Base-by-base conservation (phyloP, 495 filamentous ascomycete genomes). In the Melanomma pulvis-pyrius region DNA sequence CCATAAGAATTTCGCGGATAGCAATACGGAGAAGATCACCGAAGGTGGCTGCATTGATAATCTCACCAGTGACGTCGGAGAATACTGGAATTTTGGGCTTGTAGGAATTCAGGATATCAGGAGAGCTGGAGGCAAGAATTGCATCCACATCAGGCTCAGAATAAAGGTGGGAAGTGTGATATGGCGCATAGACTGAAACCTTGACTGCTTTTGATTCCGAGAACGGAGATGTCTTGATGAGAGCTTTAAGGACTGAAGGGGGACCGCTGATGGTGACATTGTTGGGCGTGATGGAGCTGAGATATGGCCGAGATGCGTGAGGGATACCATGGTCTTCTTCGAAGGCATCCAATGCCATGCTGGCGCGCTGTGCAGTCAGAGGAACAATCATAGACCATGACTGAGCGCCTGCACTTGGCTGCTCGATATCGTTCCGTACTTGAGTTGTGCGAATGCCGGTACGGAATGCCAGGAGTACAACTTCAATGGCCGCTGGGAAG, bases 381-480 rank as follows among this genome's bases (percentile, higher is more conserved):
- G 53, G 51, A 49, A 68, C 54, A 39, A 67, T 61, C 55, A 67
- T 55, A 21, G 55, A 65, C 69, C 69, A 68, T 36, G 63, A 59
- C 22, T 60, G 63, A 11, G 56, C 53, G 9, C 44, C 48, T 13
- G 24, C 39, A 44, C 21, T 48, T 11, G 57, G 36, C 29, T 34
- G 54, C 41, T 63, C 52, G 44, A 62, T 61, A 46, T 66, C 54
- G 53, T 67, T 52, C 8, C 68, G 34, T 2, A 67, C 54, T 44
- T 65, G 46, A 4, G 50, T 50, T 1, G 62, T 59, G 7, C 59
- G 44, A 1, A 72, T 34, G 21, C 69, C 69, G 9, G 59, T 63
- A 7, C 65, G 61, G 61, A 72, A 69, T 13, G 69, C 60, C 26
- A 72, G 30, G 15, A 60, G 44, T 8, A 72, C 61, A 17, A 56